A percentile compares a stretch with the other conserved stretches of the same genome.
Conservation (phyloP, 2,329 filamentous ascomycete genomes). For the Chalara sp. region DNA sequence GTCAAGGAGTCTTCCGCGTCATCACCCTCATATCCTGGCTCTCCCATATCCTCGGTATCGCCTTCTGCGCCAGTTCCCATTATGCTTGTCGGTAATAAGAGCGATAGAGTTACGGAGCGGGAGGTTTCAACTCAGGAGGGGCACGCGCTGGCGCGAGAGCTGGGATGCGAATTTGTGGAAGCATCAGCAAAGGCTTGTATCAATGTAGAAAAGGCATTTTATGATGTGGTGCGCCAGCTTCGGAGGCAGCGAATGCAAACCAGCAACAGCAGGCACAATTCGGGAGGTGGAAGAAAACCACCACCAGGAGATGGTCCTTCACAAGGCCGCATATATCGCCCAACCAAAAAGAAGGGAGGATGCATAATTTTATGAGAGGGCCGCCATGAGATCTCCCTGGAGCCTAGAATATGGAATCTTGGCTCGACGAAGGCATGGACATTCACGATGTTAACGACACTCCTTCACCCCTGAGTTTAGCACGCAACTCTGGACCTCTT, state of each 20-base stretch:
- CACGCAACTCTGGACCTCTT: slow-evolving; percentile 8
- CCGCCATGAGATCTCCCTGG: neutral
- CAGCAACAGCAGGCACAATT: slow-evolving; percentile 11
- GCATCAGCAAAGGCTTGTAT: slow-evolving; percentile 97
- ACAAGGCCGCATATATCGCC: slow-evolving; percentile 20
- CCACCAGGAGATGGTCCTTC: slow-evolving; percentile 16
- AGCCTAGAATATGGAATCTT: slow-evolving; percentile 2
- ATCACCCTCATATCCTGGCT: slow-evolving; percentile 71
- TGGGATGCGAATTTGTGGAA: slow-evolving; percentile 95
- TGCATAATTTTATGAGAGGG: slow-evolving; percentile 29
- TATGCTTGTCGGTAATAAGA: slow-evolving; percentile 99
- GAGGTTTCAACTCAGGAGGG: slow-evolving; percentile 97
- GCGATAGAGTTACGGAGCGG: slow-evolving; percentile 89
- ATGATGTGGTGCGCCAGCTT: slow-evolving; percentile 89
- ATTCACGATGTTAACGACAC: slow-evolving; percentile 18
- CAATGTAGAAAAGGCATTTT: slow-evolving; percentile 97
- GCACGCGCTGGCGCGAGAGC: slow-evolving; percentile 79
- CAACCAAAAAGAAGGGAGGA: slow-evolving; percentile 12
- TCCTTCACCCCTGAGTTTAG: slow-evolving; percentile 12
- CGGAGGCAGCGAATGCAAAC: slow-evolving; percentile 66
- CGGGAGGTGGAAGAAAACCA: slow-evolving; percentile 16
- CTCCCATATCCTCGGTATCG: slow-evolving; percentile 53
- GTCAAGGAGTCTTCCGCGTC: slow-evolving; percentile 86
- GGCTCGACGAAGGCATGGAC: slow-evolving; percentile 8
- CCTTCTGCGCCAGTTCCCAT: slow-evolving; percentile 65